Evolutionary conservation across 116 monocot species (phyloP), one percentile per base, ranked within the genome.

Genomic region (Trichopus zeylanicus): DNA sequence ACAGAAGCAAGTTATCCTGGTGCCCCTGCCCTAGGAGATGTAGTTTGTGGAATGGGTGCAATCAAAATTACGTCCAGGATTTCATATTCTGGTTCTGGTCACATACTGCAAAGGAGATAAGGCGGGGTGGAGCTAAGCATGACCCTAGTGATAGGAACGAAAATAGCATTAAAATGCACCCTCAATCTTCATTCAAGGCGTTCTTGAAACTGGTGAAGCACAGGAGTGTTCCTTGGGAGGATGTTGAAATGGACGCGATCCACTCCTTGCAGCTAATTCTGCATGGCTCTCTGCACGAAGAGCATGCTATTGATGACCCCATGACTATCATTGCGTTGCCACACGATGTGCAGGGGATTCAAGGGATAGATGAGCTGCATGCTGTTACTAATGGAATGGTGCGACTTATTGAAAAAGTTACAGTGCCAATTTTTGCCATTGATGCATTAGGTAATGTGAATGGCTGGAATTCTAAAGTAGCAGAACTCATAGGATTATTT

Each of bases 21-120:
- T 27, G 83, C 86, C 31, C 31, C 64, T 29, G 66, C 67, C 24
- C 71, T 95, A 21, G 78, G 94, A 11, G 78, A 90, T 63, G 66
- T 66, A 0, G 81, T 90, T 23, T 95, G 90, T 64, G 90, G 94
- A 29, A 82, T 95, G 94, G 90, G 90, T 27, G 81, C 89, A n/a
- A 90, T 83, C 20, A 80, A 86, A 57, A 86, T 94, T 48, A 66
- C 80, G 32, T 66, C 75, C 19, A 64, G 15, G 90, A 86, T 48
- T 81, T 86, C 53, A 70, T 95, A 18, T 95, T 95, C 72, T 95
- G 94, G 94, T 95, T 95, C 59, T 73, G 94, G 58, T 73, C 86
- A 1, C 94, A 95, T 52, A 79, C 89, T 1, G 76, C 89, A 7
- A 80, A 86, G 47, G 90, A 89, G 71, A 86, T 86, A 15, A 79